Percentiles rank a stretch among this genome's conserved stretches.
Evolutionary conservation across 176 grass and related monocot species (phyloP).

Genomic region (barley (Hordeum vulgare)): DNA sequence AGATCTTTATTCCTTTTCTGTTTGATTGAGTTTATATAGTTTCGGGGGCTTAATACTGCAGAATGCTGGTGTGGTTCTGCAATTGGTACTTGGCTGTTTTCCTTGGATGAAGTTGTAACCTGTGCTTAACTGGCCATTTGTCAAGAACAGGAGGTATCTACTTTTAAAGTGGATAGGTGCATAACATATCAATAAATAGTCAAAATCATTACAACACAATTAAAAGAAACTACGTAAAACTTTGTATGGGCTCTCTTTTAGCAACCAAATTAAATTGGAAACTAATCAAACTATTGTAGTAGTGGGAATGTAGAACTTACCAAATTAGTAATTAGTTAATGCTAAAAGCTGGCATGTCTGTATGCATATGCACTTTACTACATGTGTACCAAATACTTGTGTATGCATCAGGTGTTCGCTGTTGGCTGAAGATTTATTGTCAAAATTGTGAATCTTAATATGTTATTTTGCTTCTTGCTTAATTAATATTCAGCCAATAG

Average conservation of each 20-base stretch:
- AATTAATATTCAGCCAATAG: background rate
- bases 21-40: constrained; percentile 1
- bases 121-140: background rate
- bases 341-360: background rate
- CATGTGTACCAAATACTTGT: background rate
- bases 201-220: background rate
- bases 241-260: background rate
- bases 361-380: background rate
- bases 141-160: background rate
- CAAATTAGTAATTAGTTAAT: background rate
- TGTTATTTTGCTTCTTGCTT: background rate
- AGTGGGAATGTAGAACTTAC: background rate
- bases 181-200: background rate
- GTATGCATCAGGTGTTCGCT: background rate
- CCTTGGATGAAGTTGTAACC: constrained; percentile 1
- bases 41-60: constrained; percentile 3
- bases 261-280: background rate
- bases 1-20: background rate
- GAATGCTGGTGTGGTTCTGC: background rate
- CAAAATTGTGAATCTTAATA: constrained; percentile 13
- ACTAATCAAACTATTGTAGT: background rate
- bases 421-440: background rate
- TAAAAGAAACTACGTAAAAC: background rate
- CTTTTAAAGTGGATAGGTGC: background rate
- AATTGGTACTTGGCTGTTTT: background rate